Conservation (phyloP, 495 filamentous ascomycete species). For the Xylaria venustula region DNA sequence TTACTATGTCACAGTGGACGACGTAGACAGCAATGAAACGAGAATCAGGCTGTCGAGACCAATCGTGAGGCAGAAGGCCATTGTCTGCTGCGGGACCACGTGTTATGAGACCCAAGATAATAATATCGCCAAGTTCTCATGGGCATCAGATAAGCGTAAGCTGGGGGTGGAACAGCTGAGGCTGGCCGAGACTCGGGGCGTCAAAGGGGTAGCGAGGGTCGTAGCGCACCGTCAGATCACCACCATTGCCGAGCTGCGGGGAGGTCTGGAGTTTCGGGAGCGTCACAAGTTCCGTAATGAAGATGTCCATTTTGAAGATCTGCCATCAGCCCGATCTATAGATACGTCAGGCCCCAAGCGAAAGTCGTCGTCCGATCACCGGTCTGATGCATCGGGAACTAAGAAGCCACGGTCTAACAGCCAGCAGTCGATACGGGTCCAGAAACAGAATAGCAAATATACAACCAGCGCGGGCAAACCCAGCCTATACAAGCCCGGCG, state of each 20-base stretch:
- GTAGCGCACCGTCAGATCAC: slow-evolving; percentile 9
- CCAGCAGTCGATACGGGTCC: not conserved
- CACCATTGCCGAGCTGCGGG: not conserved
- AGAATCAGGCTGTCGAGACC: not conserved
- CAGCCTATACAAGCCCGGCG: not conserved
- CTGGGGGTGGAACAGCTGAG: not conserved
- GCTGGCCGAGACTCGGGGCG: not conserved
- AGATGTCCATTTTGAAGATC: not conserved
- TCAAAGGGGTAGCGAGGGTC: not conserved
- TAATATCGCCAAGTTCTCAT: slow-evolving; percentile 10
- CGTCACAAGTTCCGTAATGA: not conserved
- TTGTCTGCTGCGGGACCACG: slow-evolving; percentile 5
- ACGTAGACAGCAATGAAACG: not conserved
- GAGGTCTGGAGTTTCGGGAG: not conserved
- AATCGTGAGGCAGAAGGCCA: not conserved
- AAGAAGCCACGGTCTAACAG: slow-evolving; percentile 3
- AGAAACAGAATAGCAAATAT: not conserved
- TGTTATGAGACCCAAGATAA: not conserved
- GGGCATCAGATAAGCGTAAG: not conserved
- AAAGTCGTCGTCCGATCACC: slow-evolving; percentile 3
- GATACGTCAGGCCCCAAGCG: not conserved
- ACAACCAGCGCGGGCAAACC: not conserved
- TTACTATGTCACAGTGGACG: not conserved
- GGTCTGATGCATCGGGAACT: not conserved
- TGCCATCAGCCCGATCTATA: not conserved